Percentiles rank a stretch among this genome's conserved stretches.
phyloP scores from a whole-genome alignment of 306 rosid species.

The Erythrophleum fordii region DNA sequence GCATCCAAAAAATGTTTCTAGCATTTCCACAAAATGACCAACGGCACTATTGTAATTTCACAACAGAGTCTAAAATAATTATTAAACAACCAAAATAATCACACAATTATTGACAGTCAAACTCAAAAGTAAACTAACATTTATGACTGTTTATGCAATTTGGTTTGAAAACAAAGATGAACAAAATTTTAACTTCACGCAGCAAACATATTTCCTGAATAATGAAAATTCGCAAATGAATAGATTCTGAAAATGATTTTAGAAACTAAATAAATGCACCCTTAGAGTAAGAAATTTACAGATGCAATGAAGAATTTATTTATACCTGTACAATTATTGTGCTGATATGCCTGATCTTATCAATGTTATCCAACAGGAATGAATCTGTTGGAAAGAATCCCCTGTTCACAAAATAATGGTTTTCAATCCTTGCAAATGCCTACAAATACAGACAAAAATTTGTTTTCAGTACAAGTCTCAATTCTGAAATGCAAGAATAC shows the following conservation, averaged over 20 bases:
- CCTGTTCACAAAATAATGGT: constrained; percentile 83
- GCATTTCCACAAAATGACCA: neutral
- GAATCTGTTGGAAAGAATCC: constrained; percentile 91
- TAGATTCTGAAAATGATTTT: neutral
- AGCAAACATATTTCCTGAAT: neutral
- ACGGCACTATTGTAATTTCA: neutral
- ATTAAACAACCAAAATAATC: neutral
- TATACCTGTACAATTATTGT: constrained; percentile 84
- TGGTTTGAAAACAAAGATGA: neutral
- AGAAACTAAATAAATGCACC: neutral
- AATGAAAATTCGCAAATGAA: neutral
- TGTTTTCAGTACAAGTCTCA: constrained; percentile 6
- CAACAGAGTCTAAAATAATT: neutral
- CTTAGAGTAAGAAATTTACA: constrained; percentile 24
- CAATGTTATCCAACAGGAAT: constrained; percentile 75
- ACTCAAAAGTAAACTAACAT: neutral
- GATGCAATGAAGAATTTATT: constrained; percentile 7
- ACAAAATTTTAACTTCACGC: neutral
- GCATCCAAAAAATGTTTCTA: neutral
- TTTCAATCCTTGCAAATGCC: constrained; percentile 99
- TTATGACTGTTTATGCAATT: neutral
- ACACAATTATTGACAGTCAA: neutral
- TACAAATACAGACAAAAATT: constrained; percentile 38
- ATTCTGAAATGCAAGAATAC: neutral
- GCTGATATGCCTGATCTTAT: constrained; percentile 83